Base-by-base conservation (phyloP, 31 red algal species). In the Asparagopsis taxiformis region DNA sequence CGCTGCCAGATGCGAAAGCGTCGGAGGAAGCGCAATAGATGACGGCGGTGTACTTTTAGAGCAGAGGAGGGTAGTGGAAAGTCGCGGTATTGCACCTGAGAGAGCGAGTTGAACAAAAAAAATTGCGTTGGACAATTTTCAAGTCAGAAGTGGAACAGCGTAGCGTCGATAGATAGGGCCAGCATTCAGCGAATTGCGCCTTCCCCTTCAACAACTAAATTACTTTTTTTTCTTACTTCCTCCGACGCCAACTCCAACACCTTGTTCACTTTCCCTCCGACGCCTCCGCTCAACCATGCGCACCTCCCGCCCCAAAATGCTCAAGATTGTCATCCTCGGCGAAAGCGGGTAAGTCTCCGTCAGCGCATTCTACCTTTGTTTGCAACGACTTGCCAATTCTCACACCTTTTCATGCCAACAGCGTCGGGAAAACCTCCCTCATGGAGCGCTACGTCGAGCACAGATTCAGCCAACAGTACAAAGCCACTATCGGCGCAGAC, bases 401-500 rank as follows among this genome's bases (percentile, higher is more conserved):
- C n/a, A n/a, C n/a, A n/a, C n/a, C n/a, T n/a, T n/a, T n/a, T n/a
- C n/a, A n/a, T n/a, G n/a, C n/a, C n/a, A n/a, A 2, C 38, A 91
- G 96, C 21, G 96, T 99, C 3, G 96, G 96, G 5, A 99, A 99
- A 65, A 99, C 96, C 3, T 99, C 96, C 2, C 74, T 94, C n/a
- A 79, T 99, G 87, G 91, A 99, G 55, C 70, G 96, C 7, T 99
- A 85, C 55, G 91, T 95, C 2, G 86, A 90, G 32, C 73, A 73
- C 35, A 62, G 88, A 30, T 99, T 99, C 38, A 90, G 77, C 59
- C 87, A 87, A 59, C 96, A 99, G 55, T 99, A 99, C 82, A 99
- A 99, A 58, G 96, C 96, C 13, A 99, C 96, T 39, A 99, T 99
- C 53, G 96, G 96, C 28, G 96, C 96, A 2, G 96, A 99, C 68